Base-by-base conservation (phyloP, 768 basidiomycete species). In the Pholiota conissans region DNA sequence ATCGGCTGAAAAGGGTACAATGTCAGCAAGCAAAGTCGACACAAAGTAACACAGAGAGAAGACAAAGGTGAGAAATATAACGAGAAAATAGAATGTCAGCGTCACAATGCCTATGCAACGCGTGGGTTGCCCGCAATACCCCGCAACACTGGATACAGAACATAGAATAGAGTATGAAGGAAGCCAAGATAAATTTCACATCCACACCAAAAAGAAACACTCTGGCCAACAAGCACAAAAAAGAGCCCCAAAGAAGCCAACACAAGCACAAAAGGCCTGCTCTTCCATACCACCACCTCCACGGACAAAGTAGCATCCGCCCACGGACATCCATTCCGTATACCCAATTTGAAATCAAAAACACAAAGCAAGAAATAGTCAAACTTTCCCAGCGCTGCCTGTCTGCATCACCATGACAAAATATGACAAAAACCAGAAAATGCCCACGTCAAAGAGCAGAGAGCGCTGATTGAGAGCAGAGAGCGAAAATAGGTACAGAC, bases 1-100 rank as follows among this genome's bases (percentile, higher is more conserved):
- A 74, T 97, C 95, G 67, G 95, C 95, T 96, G 69, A 46, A 40
- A 50, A 24, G 42, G 22, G 8, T 18, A 18, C 42, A 18, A 18
- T 20, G 22, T n/a, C 54, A 54, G 52, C 42, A 20, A 40, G 58
- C 29, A 61, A 46, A 14, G 14, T 9, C 20, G 7, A 4, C 20
- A 39, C 27, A 37, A 9, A 11, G 8, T 16, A 24, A 20, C 30
- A 13, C 34, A 52, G 16, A 18, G 9, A 27, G 26, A 20, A 39
- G 42, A 52, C 26, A 13, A 24, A 52, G 39, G n/a, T 16, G 50
- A 35, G 14, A 52, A 35, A n/a, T 5, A 24, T 9, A 20, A 18
- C 9, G n/a, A 40, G 39, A 22, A 40, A 18, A 40, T 7, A 18
- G 6, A 24, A 22, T 22, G 20, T 45, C 20, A 24, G 42, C 42